Conservation (phyloP, 805 yeast genomes). For the Wickerhamomyces strasburgensis region DNA sequence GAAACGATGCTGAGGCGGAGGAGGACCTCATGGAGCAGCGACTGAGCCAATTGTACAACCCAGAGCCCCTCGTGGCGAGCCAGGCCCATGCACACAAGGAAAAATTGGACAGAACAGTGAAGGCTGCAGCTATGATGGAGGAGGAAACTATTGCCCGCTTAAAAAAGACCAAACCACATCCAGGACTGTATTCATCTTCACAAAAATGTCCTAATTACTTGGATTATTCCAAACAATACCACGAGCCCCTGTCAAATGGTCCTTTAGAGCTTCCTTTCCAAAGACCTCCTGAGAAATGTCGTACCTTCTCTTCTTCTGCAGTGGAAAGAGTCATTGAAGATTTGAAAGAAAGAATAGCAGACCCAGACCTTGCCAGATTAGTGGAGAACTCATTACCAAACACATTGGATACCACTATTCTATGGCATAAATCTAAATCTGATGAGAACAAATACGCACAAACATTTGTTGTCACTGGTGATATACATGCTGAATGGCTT, state of each 20-base stretch:
- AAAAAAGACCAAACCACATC: slow-evolving; percentile 9
- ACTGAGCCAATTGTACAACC: slow-evolving; percentile 2
- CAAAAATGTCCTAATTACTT: slow-evolving; percentile 56
- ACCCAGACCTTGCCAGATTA: slow-evolving; percentile 65
- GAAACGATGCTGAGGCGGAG: slow-evolving; percentile 14
- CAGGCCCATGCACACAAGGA: too few species aligned
- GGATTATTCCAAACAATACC: slow-evolving; percentile 43
- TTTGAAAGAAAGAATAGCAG: slow-evolving; percentile 43
- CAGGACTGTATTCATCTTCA: slow-evolving; percentile 11
- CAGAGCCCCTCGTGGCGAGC: background rate
- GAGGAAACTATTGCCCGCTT: slow-evolving; percentile 7
- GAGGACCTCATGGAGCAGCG: slow-evolving; percentile 8
- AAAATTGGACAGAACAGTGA: slow-evolving; percentile 1
- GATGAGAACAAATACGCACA: slow-evolving; percentile 34
- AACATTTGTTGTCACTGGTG: slow-evolving; percentile 85
- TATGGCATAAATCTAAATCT: slow-evolving; percentile 49
- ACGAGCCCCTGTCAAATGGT: slow-evolving; percentile 62
- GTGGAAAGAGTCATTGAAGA: slow-evolving; percentile 59
- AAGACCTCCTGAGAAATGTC: slow-evolving; percentile 67
- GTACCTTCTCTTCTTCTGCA: slow-evolving; percentile 61
- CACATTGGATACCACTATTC: slow-evolving; percentile 80
- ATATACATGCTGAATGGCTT: slow-evolving; percentile 91
- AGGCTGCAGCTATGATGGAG: slow-evolving; percentile 3
- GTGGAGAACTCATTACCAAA: slow-evolving; percentile 84
- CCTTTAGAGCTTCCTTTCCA: slow-evolving; percentile 56